Evolutionary conservation across 2,329 filamentous ascomycete species (phyloP).

Genomic region (Dactylellina leptospora): DNA sequence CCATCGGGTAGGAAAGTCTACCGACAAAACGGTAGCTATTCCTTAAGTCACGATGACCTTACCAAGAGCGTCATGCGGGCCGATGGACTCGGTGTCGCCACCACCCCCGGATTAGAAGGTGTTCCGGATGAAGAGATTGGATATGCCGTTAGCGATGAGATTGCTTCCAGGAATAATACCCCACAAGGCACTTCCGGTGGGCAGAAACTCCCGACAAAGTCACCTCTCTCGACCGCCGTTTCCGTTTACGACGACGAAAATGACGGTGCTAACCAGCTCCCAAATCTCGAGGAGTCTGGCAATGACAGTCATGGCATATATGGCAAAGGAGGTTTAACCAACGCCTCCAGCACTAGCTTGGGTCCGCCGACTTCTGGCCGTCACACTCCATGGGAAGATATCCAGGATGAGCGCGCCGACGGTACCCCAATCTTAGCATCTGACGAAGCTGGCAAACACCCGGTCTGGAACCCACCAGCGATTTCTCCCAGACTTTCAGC

Average conservation of each 20-base stretch:
- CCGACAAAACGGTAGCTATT: conserved; percentile 62
- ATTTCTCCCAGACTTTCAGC: conserved; percentile 45
- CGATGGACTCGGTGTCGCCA: conserved; percentile 63
- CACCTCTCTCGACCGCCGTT: conserved; percentile 54
- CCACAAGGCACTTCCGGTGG: conserved; percentile 66
- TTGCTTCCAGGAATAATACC: conserved; percentile 77
- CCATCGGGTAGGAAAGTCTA: conserved; percentile 42
- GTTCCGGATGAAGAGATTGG: conserved; percentile 92
- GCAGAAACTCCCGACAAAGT: conserved; percentile 45
- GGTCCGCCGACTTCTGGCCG: conserved; percentile 45
- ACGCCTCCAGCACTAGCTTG: conserved; percentile 43
- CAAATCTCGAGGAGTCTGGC: conserved; percentile 38
- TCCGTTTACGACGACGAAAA: conserved; percentile 62
- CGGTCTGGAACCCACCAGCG: conserved; percentile 36
- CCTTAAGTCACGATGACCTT: conserved; percentile 79
- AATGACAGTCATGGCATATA: conserved; percentile 41
- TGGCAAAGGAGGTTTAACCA: conserved; percentile 29
- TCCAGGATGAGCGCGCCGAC: conserved; percentile 45
- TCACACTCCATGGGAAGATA: conserved; percentile 50
- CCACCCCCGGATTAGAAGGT: conserved; percentile 64
- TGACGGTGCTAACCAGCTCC: conserved; percentile 26
- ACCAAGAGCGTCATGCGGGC: conserved; percentile 55
- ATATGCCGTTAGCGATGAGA: conserved; percentile 86
- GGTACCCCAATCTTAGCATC: conserved; percentile 53
- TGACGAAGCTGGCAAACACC: conserved; percentile 48